phyloP scores from a whole-genome alignment of 2,329 filamentous ascomycete genomes.

The Lecanicillium sp. region DNA sequence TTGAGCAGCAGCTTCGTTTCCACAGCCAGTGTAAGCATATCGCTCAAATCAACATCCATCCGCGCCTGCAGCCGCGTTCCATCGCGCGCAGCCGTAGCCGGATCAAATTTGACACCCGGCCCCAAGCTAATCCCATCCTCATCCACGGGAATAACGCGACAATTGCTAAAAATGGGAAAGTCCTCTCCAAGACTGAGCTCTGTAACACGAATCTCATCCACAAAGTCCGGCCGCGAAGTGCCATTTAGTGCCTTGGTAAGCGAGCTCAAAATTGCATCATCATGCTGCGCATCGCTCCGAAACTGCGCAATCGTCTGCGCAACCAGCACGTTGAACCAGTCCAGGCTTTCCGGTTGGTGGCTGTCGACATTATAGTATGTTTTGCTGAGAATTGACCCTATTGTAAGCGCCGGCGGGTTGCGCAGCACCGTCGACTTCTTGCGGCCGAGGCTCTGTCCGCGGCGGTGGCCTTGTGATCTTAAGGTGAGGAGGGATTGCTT shows the following conservation, averaged over 20 bases:
- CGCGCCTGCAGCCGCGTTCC: slow-evolving; percentile 80
- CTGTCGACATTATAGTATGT: slow-evolving; percentile 96
- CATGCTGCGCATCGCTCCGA: slow-evolving; percentile 81
- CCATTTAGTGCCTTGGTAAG: slow-evolving; percentile 82
- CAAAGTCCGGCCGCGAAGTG: slow-evolving; percentile 76
- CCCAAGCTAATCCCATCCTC: slow-evolving; percentile 60
- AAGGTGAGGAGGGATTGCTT: slow-evolving; percentile 63
- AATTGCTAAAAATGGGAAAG: slow-evolving; percentile 98
- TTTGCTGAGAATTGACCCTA: slow-evolving; percentile 89
- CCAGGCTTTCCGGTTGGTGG: slow-evolving; percentile 90
- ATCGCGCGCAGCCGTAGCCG: slow-evolving; percentile 43
- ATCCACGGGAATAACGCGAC: slow-evolving; percentile 84
- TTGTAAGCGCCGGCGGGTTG: slow-evolving; percentile 68
- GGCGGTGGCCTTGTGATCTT: slow-evolving; percentile 34
- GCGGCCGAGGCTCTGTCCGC: slow-evolving; percentile 41
- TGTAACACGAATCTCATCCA: slow-evolving; percentile 89
- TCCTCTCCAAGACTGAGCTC: slow-evolving; percentile 93
- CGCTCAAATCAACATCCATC: slow-evolving; percentile 95
- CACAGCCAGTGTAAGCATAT: slow-evolving; percentile 88
- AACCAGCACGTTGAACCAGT: slow-evolving; percentile 98
- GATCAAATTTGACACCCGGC: slow-evolving; percentile 40
- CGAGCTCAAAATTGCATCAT: slow-evolving; percentile 81
- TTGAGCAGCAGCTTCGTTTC: slow-evolving; percentile 93
- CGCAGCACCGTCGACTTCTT: slow-evolving; percentile 67
- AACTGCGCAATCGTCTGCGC: slow-evolving; percentile 96